phyloP scores from a whole-genome alignment of 2,329 filamentous ascomycete genomes.

The Uncinocarpus reesii region DNA sequence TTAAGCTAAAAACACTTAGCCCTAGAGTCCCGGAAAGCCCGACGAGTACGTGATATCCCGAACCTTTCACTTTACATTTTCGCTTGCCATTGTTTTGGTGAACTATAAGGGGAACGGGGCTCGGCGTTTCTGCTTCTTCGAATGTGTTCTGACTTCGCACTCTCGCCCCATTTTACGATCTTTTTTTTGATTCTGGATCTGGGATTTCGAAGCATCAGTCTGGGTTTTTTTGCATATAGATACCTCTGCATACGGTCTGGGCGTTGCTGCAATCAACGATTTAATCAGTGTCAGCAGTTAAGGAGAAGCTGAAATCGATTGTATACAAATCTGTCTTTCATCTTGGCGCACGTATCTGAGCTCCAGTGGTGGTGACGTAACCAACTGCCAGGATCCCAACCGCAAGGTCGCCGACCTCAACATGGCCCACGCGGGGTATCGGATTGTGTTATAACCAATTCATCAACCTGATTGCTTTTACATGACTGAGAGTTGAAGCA shows the following conservation, averaged over 20 bases:
- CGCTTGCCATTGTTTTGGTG: not conserved
- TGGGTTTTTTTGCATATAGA: not conserved
- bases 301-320: no score
- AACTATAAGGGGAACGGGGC: not conserved
- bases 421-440: not conserved
- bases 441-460: not conserved
- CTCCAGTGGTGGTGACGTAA: not conserved
- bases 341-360: not conserved
- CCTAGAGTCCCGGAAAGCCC: no score
- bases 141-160: not conserved
- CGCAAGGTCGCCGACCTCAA: not conserved
- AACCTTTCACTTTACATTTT: not conserved
- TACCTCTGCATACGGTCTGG: not conserved
- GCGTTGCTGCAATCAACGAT: no score
- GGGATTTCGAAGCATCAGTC: no score
- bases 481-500: no score
- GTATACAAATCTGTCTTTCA: no score
- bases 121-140: no score
- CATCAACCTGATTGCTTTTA: not conserved
- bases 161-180: not conserved
- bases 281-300: no score
- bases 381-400: not conserved
- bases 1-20: conserved; percentile 2
- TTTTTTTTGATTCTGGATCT: not conserved
- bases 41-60: not conserved